These are phyloP conservation scores for Ogataea methanolica DNA, from an alignment of 805 yeast genomes.

Conservation along the genomic window DNA sequence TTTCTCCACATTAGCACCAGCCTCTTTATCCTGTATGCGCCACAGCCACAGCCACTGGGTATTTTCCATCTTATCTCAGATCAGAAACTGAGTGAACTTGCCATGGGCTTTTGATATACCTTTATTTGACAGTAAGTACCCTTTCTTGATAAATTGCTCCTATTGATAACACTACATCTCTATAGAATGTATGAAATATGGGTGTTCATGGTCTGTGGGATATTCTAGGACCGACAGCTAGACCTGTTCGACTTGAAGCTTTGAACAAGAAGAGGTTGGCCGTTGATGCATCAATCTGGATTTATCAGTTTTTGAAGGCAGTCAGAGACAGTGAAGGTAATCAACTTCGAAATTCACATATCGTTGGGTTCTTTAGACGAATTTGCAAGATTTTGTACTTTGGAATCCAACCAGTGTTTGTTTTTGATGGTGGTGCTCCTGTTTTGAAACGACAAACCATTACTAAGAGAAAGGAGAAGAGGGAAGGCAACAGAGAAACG, in stretches of 20 bases:
- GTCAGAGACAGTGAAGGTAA: constrained; percentile 84
- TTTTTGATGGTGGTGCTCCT: constrained; percentile 96
- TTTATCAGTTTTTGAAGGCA: constrained; percentile 93
- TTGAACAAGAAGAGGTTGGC: constrained; percentile 76
- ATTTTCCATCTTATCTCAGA: no score
- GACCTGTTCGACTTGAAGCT: constrained; percentile 86
- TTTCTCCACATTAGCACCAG: no score
- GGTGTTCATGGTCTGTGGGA: constrained; percentile 97
- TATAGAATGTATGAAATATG: constrained; percentile 40
- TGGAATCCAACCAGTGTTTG: constrained; percentile 86
- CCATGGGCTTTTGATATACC: no score
- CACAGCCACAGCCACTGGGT: no score
- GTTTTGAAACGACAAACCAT: constrained; percentile 76
- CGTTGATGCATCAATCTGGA: constrained; percentile 98
- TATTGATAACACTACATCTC: not conserved
- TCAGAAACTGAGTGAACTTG: no score
- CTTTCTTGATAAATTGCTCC: no score
- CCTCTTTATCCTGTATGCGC: no score
- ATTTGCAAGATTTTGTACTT: constrained; percentile 84
- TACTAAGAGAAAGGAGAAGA: constrained; percentile 59
- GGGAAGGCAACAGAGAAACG: constrained; percentile 69
- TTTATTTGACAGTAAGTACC: no score
- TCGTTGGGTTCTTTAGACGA: constrained; percentile 92
- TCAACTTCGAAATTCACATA: constrained; percentile 72
- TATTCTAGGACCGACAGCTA: constrained; percentile 80